Percentiles rank a stretch among this genome's conserved stretches.
Evolutionary conservation across 2,329 filamentous ascomycete species (phyloP).

Genomic region (Byssoonygena ceratinophila): DNA sequence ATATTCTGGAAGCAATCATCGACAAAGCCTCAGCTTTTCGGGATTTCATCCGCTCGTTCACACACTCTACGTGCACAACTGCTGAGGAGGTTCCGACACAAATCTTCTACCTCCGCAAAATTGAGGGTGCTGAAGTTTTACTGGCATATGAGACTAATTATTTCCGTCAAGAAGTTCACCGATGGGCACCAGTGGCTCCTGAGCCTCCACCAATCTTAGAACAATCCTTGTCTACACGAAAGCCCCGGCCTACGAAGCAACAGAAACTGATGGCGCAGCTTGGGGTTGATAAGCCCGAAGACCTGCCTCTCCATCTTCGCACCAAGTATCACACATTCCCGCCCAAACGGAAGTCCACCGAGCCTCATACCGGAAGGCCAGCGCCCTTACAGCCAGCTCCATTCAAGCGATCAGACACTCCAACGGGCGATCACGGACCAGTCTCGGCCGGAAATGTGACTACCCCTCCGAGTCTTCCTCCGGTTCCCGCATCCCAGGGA

Average conservation of each 20-base stretch:
- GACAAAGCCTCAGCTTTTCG: constrained; percentile 75
- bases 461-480: constrained; percentile 21
- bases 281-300: constrained; percentile 80
- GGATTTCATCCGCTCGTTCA: constrained; percentile 66
- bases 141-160: constrained; percentile 93
- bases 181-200: constrained; percentile 82
- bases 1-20: constrained; percentile 74
- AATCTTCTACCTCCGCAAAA: constrained; percentile 90
- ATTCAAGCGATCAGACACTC: constrained; percentile 19
- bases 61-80: constrained; percentile 69
- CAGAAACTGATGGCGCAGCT: constrained; percentile 87
- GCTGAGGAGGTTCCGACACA: constrained; percentile 80
- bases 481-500: constrained; percentile 22
- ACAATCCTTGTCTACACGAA: constrained; percentile 80
- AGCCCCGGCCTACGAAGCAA: constrained; percentile 90
- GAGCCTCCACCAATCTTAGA: constrained; percentile 76
- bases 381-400: constrained; percentile 26
- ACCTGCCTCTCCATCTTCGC: constrained; percentile 71
- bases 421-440: constrained; percentile 24
- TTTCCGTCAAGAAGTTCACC: constrained; percentile 89
- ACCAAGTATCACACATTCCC: constrained; percentile 60
- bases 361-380: constrained; percentile 27
- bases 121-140: constrained; percentile 91
- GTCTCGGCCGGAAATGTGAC: constrained; percentile 27
- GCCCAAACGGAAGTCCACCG: constrained; percentile 58